Percentiles rank a stretch among this genome's conserved stretches.
These are phyloP conservation scores for Nowakowskiella sp. DNA, from an alignment of 192 early-diverging fungal genomes.

Conservation along the genomic window DNA sequence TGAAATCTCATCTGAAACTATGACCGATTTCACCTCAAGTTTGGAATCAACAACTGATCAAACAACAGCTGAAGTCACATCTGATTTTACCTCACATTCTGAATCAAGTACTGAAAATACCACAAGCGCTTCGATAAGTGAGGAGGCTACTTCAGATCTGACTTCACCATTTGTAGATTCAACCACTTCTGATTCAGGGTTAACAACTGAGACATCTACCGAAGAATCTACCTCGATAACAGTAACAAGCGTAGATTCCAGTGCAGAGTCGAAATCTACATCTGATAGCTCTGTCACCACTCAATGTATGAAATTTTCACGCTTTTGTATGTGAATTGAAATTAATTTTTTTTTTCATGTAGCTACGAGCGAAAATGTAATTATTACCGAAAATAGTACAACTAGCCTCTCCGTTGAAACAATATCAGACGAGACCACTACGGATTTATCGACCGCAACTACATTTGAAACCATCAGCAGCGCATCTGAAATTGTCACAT, in stretches of 20 bases:
- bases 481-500: too few relatives aligned
- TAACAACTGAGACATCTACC: background rate
- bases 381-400: too few relatives aligned
- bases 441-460: too few relatives aligned
- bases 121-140: slow-evolving; percentile 2
- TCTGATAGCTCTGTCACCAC: too few relatives aligned
- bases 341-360: too few relatives aligned
- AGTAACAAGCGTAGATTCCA: background rate
- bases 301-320: too few relatives aligned
- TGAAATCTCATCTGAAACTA: background rate
- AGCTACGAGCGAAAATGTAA: too few relatives aligned
- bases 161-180: background rate
- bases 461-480: too few relatives aligned
- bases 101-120: background rate
- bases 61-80: background rate
- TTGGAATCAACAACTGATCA: background rate
- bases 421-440: too few relatives aligned
- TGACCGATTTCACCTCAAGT: background rate
- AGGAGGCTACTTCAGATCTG: too few relatives aligned
- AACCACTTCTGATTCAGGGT: background rate
- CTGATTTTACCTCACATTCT: background rate
- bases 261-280: background rate
- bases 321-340: too few relatives aligned
- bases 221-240: background rate
- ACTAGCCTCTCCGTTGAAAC: too few relatives aligned